Evolutionary conservation across 371 early-diverging fungal genomes (phyloP).

Genomic region (Batkoa obscura): DNA sequence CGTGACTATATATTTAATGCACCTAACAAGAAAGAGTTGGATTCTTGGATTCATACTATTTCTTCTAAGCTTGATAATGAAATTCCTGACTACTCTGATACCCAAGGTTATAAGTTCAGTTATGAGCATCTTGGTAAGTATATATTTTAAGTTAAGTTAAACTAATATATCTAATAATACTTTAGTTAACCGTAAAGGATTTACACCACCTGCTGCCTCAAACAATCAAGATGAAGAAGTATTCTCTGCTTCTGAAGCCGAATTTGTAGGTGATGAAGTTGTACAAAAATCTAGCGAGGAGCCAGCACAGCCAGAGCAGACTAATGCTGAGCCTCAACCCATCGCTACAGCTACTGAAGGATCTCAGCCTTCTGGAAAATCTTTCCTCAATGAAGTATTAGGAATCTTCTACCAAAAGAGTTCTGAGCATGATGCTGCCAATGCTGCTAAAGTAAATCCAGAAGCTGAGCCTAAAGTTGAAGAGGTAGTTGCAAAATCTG

Average conservation of each 20-base stretch:
- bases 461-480: not conserved
- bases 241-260: slow-evolving; percentile 7
- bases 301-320: not conserved
- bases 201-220: slow-evolving; percentile 2
- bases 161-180: not conserved
- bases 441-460: not conserved
- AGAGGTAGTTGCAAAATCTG: not conserved
- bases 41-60: slow-evolving; percentile 18
- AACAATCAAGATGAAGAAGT: not conserved
- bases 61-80: slow-evolving; percentile 5
- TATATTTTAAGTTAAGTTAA: not conserved
- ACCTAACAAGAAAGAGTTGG: slow-evolving; percentile 15
- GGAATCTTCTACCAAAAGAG: slow-evolving; percentile 4
- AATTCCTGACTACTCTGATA: slow-evolving; percentile 3
- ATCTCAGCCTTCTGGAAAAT: slow-evolving; percentile 2
- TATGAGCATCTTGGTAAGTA: slow-evolving; percentile 1
- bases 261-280: slow-evolving; percentile 4
- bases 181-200: slow-evolving; percentile 4
- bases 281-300: not conserved
- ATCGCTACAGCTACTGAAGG: not conserved
- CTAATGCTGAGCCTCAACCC: not conserved
- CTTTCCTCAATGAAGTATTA: slow-evolving; percentile 4
- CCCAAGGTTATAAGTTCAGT: slow-evolving; percentile 5
- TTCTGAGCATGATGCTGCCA: not conserved
- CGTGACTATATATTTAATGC: slow-evolving; percentile 19